Percentiles rank a stretch among this genome's conserved stretches.
These are phyloP conservation scores for Verbena officinalis DNA, from an alignment of 257 asterid genomes.

Conservation along the genomic window DNA sequence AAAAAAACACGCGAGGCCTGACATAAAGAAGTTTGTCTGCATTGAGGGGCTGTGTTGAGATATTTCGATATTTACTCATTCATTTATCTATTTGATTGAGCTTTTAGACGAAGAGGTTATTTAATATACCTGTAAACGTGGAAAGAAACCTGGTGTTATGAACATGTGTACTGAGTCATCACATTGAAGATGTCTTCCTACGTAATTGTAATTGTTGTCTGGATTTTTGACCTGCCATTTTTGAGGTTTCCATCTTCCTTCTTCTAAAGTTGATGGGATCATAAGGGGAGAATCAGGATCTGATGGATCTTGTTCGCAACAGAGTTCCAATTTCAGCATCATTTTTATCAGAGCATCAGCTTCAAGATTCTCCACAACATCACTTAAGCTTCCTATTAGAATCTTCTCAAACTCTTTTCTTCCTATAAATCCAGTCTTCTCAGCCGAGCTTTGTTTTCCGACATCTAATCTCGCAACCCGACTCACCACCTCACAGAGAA, in stretches of 20 bases:
- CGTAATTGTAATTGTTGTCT: conserved; percentile 57
- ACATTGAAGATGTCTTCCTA: conserved; percentile 77
- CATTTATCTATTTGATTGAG: too few relatives aligned
- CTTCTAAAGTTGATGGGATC: conserved; percentile 71
- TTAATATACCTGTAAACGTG: conserved; percentile 73
- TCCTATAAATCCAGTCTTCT: conserved; percentile 55
- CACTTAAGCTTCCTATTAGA: conserved; percentile 56
- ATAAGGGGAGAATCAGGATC: conserved; percentile 56
- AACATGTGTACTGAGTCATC: conserved; percentile 75
- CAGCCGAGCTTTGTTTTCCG: conserved; percentile 43
- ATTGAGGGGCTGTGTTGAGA: too few relatives aligned
- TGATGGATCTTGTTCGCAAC: conserved; percentile 73
- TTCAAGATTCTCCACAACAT: conserved; percentile 59
- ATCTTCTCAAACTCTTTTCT: conserved; percentile 77
- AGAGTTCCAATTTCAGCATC: conserved; percentile 86
- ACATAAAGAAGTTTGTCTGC: too few relatives aligned
- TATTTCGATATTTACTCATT: too few relatives aligned
- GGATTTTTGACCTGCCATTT: conserved; percentile 54
- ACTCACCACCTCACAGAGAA: conserved; percentile 70
- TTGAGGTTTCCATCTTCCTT: conserved; percentile 68
- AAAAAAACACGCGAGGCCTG: too few relatives aligned
- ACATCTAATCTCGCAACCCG: conserved; percentile 56
- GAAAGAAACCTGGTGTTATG: conserved; percentile 78
- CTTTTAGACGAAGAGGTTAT: neutral
- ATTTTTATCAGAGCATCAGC: conserved; percentile 59